Evolutionary conservation across 371 early-diverging fungal genomes (phyloP), one percentile per base, ranked within the genome.

Genomic region (Saksenaea oblongispora): DNA sequence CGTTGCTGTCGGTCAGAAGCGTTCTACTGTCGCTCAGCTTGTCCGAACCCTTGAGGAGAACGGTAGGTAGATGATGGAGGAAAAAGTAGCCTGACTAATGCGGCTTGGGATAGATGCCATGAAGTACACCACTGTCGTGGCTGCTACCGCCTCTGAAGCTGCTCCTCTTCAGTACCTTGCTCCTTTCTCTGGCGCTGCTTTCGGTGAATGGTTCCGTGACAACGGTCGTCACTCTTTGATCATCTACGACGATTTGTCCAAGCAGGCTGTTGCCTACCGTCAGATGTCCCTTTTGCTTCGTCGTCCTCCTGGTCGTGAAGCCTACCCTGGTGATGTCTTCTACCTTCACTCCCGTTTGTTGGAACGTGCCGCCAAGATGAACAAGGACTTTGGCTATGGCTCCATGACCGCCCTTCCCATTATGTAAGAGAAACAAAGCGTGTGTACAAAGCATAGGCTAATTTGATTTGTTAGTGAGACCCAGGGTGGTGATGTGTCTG

Each of bases 181-280:
- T 71, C 97, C 97, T 47, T 96, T 95, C 89, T 91, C 97, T 67
- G 97, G 95, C 76, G 92, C 93, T 82, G 93, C 96, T 28, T 67
- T 72, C 86, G 95, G 97, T 69, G 97, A 96, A 84, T 90, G 89
- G 88, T 96, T 95, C 92, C 93, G 97, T 84, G 95, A 96, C 86
- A 96, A 95, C 84, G 93, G 91, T 73, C 95, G 90, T 87, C 97
- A 96, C 90, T 72, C 72, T 47, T 61, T 96, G 79, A 95, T 96
- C 84, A 93, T 96, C 82, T 96, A 94, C 82, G 97, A 96, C 78
- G 97, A 97, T 86, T 84, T 97, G 84, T 95, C 95, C 84, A 97
- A 95, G 88, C 97, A 97, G 80, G 96, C 96, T 80, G 96, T 95
- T 64, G 97, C 96, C 68, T 97, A 97, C 87, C 96, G 97, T 89